Base-by-base conservation (phyloP, 177 flowering plant genomes). In the Vitis hybrid region DNA sequence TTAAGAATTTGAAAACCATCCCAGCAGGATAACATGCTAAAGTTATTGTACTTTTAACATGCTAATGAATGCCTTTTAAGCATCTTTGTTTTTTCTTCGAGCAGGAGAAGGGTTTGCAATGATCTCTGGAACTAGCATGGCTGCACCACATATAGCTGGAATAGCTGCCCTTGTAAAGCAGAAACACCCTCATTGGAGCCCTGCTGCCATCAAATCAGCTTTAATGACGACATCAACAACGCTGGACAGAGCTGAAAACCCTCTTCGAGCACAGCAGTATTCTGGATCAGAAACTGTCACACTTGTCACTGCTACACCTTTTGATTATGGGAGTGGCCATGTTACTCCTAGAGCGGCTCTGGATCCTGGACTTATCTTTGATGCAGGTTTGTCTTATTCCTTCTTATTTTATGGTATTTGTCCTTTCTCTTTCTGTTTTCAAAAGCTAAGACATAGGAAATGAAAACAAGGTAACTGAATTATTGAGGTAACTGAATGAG, bases 51-150 rank as follows among this genome's bases (percentile, higher is more conserved):
- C 29, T 26, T 26, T 26, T 26, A 26, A 26, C 29, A 26, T 26
- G 29, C 29, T 2, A 34, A 53, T 52, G 1, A 18, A 31, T 2
- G 10, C 48, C 62, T 59, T 57, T 26, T 63, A 64, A 57, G 0
- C 39, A 10, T 11, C 48, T n/a, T 55, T 7, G 8, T 39, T 61
- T 48, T 68, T 66, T 18, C 10, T 71, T 69, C 72, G 61, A 68
- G 65, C 90, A 95, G 99, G 99, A 59, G 98, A 91, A 78, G 86
- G 80, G 59, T 95, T 95, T 80, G 99, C 99, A 16, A 82, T 95
- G 94, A 78, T 93, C 64, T 95, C 98, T 71, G 99, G 99, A 69
- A 95, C 99, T 18, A 95, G 99, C 85, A 95, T 95, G 99, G 99
- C 97, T 66, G 96, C 98, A 34, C 99, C 99, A 63, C 99, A 95